These are phyloP conservation scores for Hordeum vulgare DNA, from an alignment of 176 grass and related monocot genomes.

Conservation along the genomic window DNA sequence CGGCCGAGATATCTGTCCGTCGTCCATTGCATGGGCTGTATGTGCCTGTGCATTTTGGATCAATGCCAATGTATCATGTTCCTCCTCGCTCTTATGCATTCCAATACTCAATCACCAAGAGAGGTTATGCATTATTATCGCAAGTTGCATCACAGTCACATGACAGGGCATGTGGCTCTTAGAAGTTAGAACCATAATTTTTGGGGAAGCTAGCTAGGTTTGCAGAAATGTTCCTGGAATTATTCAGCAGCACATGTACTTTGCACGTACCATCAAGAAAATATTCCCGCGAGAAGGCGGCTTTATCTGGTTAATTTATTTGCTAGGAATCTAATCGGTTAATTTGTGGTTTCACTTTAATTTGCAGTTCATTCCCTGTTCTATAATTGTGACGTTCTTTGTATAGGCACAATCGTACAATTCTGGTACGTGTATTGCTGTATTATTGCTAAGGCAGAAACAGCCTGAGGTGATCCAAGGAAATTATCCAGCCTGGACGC, in stretches of 20 bases:
- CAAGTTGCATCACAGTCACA: slow-evolving; percentile 27
- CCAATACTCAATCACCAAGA: background rate
- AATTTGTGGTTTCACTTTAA: background rate
- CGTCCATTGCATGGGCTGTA: background rate
- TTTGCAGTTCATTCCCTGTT: background rate
- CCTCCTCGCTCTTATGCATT: background rate
- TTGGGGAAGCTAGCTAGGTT: background rate
- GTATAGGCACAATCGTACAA: background rate
- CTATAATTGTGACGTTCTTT: background rate
- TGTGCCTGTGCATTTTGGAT: background rate
- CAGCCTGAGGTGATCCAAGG: slow-evolving; percentile 20
- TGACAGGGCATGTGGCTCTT: slow-evolving; percentile 6
- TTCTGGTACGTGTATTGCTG: background rate
- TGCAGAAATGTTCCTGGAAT: background rate
- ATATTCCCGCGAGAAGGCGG: background rate
- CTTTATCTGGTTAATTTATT: background rate
- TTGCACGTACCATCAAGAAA: slow-evolving; percentile 7
- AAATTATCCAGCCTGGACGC: background rate
- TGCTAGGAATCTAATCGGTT: background rate
- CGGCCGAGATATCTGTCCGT: background rate
- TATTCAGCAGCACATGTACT: slow-evolving; percentile 14
- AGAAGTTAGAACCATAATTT: background rate
- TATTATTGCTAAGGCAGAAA: background rate
- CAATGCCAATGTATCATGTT: slow-evolving; percentile 4
- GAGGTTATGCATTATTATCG: slow-evolving; percentile 10